Evolutionary conservation across 805 yeast species (phyloP).

Genomic region (Wickerhamomyces strasburgensis): DNA sequence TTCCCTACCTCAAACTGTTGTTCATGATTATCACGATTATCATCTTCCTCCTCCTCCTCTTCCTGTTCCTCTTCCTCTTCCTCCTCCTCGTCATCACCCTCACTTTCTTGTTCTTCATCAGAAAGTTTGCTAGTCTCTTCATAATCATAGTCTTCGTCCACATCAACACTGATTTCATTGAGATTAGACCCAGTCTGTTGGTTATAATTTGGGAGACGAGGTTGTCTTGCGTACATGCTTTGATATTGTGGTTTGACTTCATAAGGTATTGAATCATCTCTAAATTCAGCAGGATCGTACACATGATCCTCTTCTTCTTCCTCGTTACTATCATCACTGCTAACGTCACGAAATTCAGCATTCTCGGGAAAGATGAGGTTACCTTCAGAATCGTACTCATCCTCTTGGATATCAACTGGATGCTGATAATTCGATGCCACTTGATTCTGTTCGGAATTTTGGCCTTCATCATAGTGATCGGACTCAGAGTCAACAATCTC

Average conservation of each 20-base stretch:
- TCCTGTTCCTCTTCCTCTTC: background rate
- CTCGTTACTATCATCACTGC: slow-evolving; percentile 8
- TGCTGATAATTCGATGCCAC: no score
- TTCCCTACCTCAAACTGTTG: background rate
- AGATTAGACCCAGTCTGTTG: no score
- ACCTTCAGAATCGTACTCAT: slow-evolving; percentile 11
- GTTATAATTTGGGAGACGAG: no score
- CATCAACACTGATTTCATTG: background rate
- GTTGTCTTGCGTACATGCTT: slow-evolving; percentile 8
- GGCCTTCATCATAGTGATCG: background rate
- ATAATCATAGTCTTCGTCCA: background rate
- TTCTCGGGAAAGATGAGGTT: slow-evolving; percentile 5
- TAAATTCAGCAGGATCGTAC: slow-evolving; percentile 13
- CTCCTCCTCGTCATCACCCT: background rate
- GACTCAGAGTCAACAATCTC: no score
- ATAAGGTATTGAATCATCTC: slow-evolving; percentile 6
- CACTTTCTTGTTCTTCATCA: slow-evolving; percentile 1
- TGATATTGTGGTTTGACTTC: slow-evolving; percentile 10
- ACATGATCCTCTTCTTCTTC: slow-evolving; percentile 4
- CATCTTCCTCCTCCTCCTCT: background rate
- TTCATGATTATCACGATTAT: background rate
- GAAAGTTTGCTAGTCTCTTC: background rate
- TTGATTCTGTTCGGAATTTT: slow-evolving; percentile 1
- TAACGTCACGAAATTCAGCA: slow-evolving; percentile 7
- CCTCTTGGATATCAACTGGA: slow-evolving; percentile 5